A percentile compares a stretch with the other conserved stretches of the same genome.
Evolutionary conservation across 192 early-diverging fungal species (phyloP).

Genomic region (Ambispora gerdemannii): DNA sequence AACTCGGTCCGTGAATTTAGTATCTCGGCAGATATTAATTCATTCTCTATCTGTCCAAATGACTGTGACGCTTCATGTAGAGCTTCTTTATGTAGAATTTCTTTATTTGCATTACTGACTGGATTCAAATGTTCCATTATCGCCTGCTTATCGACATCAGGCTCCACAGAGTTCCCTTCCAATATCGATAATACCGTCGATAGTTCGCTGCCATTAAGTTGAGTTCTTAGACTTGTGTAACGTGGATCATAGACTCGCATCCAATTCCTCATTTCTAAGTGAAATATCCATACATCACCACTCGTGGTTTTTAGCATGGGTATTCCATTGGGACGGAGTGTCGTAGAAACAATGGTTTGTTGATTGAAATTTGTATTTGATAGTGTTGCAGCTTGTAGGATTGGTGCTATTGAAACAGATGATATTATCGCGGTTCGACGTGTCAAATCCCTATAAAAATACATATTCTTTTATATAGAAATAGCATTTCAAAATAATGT

Average conservation of each 20-base stretch:
- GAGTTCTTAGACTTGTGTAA: constrained; percentile 43
- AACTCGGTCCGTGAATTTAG: constrained; percentile 59
- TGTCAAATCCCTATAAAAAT: constrained; percentile 61
- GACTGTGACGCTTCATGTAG: constrained; percentile 39
- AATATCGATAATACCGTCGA: constrained; percentile 28
- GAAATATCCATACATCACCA: constrained; percentile 63
- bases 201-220: constrained; percentile 41
- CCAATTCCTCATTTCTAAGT: constrained; percentile 63
- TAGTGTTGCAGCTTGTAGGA: constrained; percentile 49
- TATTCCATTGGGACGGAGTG: constrained; percentile 58
- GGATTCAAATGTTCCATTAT: constrained; percentile 34
- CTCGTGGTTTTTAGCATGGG: constrained; percentile 63
- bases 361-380: constrained; percentile 29
- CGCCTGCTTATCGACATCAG: constrained; percentile 28
- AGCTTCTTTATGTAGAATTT: constrained; percentile 33
- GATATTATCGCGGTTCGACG: constrained; percentile 48
- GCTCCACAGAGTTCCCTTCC: constrained; percentile 31
- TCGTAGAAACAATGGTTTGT: constrained; percentile 53
- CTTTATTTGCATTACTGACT: constrained; percentile 17
- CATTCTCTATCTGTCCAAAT: constrained; percentile 54
- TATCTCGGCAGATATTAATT: constrained; percentile 49
- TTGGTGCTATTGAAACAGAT: constrained; percentile 61
- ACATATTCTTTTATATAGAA: not conserved
- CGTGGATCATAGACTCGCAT: constrained; percentile 61
- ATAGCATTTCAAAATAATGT: not conserved